A percentile compares a stretch with the other conserved stretches of the same genome.
Evolutionary conservation across 2,329 filamentous ascomycete genomes (phyloP).

Genomic region (Apiospora saccharicola): DNA sequence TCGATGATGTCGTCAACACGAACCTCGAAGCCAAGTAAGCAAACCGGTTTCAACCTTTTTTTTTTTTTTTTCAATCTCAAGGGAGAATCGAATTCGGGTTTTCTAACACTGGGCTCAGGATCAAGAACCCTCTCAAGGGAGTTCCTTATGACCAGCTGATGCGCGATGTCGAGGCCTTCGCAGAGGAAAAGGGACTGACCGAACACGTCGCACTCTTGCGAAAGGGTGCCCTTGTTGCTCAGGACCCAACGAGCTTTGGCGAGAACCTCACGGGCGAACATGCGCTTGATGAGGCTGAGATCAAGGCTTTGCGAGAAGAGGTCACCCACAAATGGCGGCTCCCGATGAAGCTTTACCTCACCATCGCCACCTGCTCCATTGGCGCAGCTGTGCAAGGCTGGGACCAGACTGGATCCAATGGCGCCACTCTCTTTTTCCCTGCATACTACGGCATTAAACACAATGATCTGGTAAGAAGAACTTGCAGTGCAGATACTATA

Average conservation of each 20-base stretch:
- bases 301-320: constrained; percentile 66
- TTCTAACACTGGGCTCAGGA: constrained; percentile 39
- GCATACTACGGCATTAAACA: constrained; percentile 57
- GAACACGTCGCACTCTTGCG: constrained; percentile 66
- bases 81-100: not conserved
- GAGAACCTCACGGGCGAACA: constrained; percentile 65
- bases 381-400: constrained; percentile 75
- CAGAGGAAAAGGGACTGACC: constrained; percentile 62
- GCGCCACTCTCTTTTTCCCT: constrained; percentile 69
- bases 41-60: not conserved
- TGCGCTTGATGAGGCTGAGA: constrained; percentile 66
- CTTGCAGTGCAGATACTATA: not conserved
- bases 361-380: constrained; percentile 72
- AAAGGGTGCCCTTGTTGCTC: constrained; percentile 77
- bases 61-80: not conserved
- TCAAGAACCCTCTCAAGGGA: constrained; percentile 55
- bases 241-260: constrained; percentile 67
- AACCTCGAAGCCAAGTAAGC: constrained; percentile 55
- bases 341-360: constrained; percentile 68
- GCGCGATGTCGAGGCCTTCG: constrained; percentile 66
- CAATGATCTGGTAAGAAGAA: not conserved
- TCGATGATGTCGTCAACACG: constrained; percentile 46
- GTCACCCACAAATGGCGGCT: constrained; percentile 73
- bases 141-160: constrained; percentile 62
- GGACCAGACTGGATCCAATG: constrained; percentile 72